Base-by-base conservation (phyloP, 768 basidiomycete species). In the Auricularia auricula-judae region DNA sequence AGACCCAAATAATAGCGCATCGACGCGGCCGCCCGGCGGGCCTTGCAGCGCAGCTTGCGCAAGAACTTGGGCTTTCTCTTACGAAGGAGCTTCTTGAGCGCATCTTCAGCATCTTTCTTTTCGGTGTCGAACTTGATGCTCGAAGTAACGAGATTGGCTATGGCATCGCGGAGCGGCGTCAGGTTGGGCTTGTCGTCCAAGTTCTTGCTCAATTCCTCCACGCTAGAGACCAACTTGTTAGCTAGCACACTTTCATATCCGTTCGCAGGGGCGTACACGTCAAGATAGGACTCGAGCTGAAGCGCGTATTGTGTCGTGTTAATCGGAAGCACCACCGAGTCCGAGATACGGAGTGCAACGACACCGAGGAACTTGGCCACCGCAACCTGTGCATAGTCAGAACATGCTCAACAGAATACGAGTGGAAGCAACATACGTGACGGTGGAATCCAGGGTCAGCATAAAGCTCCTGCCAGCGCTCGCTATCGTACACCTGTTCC, bases 361-460 rank as follows among this genome's bases (percentile, higher is more conserved):
- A 87, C 72, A 23, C 86, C 89, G 2, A 89, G 73, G 69, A 85
- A 79, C 70, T 86, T 82, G 8, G 89, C 86, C 54, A 87, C 79
- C 47, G 86, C 86, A 60, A 83, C 81, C 86, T 88, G 16, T 18
- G 11, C 47, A 65, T 14, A 7, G 39, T 42, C 8, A 42, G 39
- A 42, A 7, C 39, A 14, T 14, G 39, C 7, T 42, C 8, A 7
- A 42, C 7, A 42, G 8, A 7, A 44, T 18, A 2, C n/a, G 47
- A 14, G 11, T 51, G 14, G 53, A 5, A 4, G 36, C 21, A 63
- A 34, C 81, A 65, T 72, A 87, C 87, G 73, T 92, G 89, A 59
- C 84, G 81, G 71, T 83, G 76, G 78, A 90, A 93, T 21, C 82
- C 84, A 43, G 87, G 86, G 71, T 93, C 92, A 21, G 81, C 88